phyloP scores from a whole-genome alignment of 2,329 filamentous ascomycete species.

The Pestalotiopsis sp. region DNA sequence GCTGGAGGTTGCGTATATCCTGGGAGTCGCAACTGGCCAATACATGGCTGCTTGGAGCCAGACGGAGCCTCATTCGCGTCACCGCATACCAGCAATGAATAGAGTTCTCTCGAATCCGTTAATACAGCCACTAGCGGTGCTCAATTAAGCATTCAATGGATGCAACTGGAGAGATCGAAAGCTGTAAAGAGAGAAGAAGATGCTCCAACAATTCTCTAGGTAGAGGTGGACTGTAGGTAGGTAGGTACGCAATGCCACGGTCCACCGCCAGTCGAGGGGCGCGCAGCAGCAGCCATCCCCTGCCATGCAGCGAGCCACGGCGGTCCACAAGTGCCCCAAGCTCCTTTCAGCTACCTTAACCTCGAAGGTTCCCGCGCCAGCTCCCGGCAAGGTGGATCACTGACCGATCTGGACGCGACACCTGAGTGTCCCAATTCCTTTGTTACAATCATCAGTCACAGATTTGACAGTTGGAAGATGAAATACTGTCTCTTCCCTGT shows the following conservation, averaged over 20 bases:
- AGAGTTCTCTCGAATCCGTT: background rate
- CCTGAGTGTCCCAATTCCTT: background rate
- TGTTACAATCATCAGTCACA: background rate
- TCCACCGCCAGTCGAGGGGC: background rate
- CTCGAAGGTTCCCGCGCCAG: background rate
- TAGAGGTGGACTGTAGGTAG: background rate
- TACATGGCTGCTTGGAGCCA: slow-evolving; percentile 67
- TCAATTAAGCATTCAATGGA: background rate
- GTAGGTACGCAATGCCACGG: background rate
- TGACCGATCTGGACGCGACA: background rate
- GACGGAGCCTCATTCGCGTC: slow-evolving; percentile 35
- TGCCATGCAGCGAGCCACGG: background rate
- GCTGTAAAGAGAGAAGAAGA: background rate
- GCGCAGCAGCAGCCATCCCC: background rate
- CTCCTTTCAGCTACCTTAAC: background rate
- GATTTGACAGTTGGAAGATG: background rate
- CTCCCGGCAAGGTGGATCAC: background rate
- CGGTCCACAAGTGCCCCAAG: slow-evolving; percentile 1
- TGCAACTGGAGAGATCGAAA: background rate
- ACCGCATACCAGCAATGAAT: slow-evolving; percentile 16
- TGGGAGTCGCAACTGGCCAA: slow-evolving; percentile 85
- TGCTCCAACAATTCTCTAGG: background rate
- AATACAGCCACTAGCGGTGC: background rate
- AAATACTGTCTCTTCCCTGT: background rate
- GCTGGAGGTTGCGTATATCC: slow-evolving; percentile 79